phyloP scores from a whole-genome alignment of 768 basidiomycete species.

The Phaffia tasmanica region DNA sequence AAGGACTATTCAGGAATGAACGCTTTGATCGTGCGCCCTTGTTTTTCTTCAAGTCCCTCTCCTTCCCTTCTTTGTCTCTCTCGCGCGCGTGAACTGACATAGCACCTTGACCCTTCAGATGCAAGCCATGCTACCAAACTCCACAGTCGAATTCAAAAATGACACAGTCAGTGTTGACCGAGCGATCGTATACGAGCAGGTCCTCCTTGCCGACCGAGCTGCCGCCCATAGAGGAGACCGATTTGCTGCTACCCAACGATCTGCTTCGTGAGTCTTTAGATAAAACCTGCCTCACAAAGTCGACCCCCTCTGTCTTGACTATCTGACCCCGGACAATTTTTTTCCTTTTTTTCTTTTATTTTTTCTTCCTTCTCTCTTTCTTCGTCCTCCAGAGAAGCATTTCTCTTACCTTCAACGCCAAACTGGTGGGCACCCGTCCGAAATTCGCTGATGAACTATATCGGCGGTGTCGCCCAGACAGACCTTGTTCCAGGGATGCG shows the following conservation, averaged over 20 bases:
- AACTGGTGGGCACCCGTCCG: constrained; percentile 75
- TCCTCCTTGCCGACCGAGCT: constrained; percentile 72
- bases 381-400: constrained; percentile 48
- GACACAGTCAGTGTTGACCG: constrained; percentile 62
- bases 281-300: neutral
- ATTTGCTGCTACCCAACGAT: constrained; percentile 61
- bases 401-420: constrained; percentile 58
- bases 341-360: neutral
- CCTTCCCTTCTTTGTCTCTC: neutral
- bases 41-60: too few relatives aligned
- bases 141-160: constrained; percentile 58
- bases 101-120: constrained; percentile 52
- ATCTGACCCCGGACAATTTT: neutral
- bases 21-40: constrained; percentile 20
- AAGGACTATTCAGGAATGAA: constrained; percentile 87
- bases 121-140: constrained; percentile 66
- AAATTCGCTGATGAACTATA: constrained; percentile 59
- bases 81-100: neutral
- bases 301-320: neutral
- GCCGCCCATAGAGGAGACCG: constrained; percentile 64
- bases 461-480: constrained; percentile 44
- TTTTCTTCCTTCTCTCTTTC: too few relatives aligned
- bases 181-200: constrained; percentile 72
- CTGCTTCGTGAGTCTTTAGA: constrained; percentile 46
- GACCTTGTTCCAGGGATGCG: constrained; percentile 7